A percentile compares a stretch with the other conserved stretches of the same genome.
Evolutionary conservation across 1,284 basidiomycete species (phyloP).

Genomic region (Trichosporon coremiiforme): DNA sequence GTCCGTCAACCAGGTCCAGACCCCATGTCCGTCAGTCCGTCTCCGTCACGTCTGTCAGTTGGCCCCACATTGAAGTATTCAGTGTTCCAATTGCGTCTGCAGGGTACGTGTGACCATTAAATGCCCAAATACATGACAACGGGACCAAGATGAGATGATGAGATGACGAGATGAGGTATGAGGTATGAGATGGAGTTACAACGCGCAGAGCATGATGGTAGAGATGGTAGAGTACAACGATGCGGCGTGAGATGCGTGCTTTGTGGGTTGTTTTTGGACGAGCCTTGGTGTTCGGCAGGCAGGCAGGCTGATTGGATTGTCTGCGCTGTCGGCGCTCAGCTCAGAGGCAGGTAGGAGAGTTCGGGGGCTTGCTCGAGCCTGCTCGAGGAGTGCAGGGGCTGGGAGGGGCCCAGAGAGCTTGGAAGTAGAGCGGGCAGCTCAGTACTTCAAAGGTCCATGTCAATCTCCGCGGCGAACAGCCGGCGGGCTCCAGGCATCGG

Average conservation of each 20-base stretch:
- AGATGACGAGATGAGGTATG: too few species aligned
- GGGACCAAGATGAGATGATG: neutral
- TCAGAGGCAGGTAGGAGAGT: neutral
- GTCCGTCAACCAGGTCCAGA: too few species aligned
- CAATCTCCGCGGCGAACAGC: neutral
- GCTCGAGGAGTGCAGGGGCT: neutral
- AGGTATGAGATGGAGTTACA: neutral
- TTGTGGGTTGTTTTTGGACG: neutral
- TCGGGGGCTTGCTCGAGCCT: neutral
- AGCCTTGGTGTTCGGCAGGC: neutral
- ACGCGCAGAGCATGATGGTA: neutral
- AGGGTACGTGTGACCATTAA: neutral
- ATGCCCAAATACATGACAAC: slow-evolving; percentile 18
- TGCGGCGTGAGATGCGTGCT: neutral
- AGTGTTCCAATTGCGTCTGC: neutral
- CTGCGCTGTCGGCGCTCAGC: neutral
- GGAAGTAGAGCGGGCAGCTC: neutral
- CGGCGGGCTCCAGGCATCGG: neutral
- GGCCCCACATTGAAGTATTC: too few species aligned
- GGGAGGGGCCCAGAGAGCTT: neutral
- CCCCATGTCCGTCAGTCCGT: too few species aligned
- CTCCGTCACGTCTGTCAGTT: too few species aligned
- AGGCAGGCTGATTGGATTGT: neutral
- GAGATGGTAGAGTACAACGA: slow-evolving; percentile 1
- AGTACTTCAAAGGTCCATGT: neutral